phyloP scores from a whole-genome alignment of 2,329 filamentous ascomycete species.

The Zymoseptoria passerinii region DNA sequence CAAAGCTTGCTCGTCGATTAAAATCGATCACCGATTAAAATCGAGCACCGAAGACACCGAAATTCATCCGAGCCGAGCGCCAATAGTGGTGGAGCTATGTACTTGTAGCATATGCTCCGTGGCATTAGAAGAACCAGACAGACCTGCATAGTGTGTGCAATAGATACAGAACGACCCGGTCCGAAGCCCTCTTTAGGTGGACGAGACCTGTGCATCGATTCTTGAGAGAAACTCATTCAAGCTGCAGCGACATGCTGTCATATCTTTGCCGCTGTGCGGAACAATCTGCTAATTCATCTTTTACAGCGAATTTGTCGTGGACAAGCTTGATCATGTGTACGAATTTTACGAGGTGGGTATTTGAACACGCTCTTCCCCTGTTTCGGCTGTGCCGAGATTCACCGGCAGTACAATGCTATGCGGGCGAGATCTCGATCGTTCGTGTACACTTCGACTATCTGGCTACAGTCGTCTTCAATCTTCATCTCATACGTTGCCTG shows the following conservation, averaged over 20 bases:
- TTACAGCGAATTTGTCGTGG: not conserved
- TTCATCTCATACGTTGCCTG: not conserved
- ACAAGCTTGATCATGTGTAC: not conserved
- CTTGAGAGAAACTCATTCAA: not conserved
- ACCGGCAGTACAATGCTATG: not conserved
- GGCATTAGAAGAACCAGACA: not conserved
- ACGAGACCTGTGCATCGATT: not conserved
- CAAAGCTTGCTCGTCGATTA: conserved; percentile 81
- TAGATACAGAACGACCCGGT: conserved; percentile 2
- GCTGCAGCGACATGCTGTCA: not conserved
- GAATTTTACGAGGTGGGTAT: not conserved
- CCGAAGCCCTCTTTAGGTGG: not conserved
- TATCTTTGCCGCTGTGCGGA: not conserved
- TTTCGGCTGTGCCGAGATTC: not conserved
- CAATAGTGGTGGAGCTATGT: not conserved
- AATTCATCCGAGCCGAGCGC: not conserved
- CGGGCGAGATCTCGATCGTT: not conserved
- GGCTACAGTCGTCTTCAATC: not conserved
- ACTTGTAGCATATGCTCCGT: conserved; percentile 13
- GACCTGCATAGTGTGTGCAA: conserved; percentile 14
- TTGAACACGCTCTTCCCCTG: not conserved
- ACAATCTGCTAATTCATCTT: not conserved
- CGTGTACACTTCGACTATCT: not conserved
- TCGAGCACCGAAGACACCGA: not conserved
- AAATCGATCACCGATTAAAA: conserved; percentile 5